Evolutionary conservation across 495 filamentous ascomycete species (phyloP), one percentile per base, ranked within the genome.

Genomic region (Hypomontagnella submonticulosa): DNA sequence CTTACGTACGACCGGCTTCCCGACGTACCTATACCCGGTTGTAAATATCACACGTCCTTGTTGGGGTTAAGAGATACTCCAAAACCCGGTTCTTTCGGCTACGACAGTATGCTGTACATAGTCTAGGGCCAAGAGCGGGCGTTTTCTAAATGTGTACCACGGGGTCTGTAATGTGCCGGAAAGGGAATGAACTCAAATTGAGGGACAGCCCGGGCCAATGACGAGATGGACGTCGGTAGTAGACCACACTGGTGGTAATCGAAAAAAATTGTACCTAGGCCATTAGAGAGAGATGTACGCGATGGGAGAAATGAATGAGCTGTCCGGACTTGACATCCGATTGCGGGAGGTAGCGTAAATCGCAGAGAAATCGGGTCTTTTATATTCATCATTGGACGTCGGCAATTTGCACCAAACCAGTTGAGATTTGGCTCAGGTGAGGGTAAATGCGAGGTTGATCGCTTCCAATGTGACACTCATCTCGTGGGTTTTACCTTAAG

Each of bases 121-220:
- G 38, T 53, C 16, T 52, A 44, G 16, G 55, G 53, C 59, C 58
- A 68, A 68, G 59, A 68, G 33, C 30, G 53, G 64, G 64, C 58
- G 48, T 52, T 54, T 56, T 56, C 60, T 36, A 38, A 64, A 57
- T 57, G 9, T 53, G 66, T 61, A 30, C 51, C 60, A 69, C 66
- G 56, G 56, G 66, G 58, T 64, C 60, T 69, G 60, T 69, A 64
- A 61, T 61, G 59, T 63, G 41, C 66, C 60, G 51, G 40, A 64
- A 57, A 34, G 50, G 60, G 60, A 47, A 60, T 64, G 60, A 64
- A 18, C 60, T 60, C 52, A 53, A 67, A 37, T 57, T 50, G 50
- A 60, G 55, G 43, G 57, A 64, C 56, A 48, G 19, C 44, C 23
- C 55, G 10, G 16, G 13, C 47, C 53, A 67, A 49, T 50, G 49